Evolutionary conservation across 2,329 filamentous ascomycete species (phyloP), one percentile per base, ranked within the genome.

Genomic region (Sclerotinia minor): DNA sequence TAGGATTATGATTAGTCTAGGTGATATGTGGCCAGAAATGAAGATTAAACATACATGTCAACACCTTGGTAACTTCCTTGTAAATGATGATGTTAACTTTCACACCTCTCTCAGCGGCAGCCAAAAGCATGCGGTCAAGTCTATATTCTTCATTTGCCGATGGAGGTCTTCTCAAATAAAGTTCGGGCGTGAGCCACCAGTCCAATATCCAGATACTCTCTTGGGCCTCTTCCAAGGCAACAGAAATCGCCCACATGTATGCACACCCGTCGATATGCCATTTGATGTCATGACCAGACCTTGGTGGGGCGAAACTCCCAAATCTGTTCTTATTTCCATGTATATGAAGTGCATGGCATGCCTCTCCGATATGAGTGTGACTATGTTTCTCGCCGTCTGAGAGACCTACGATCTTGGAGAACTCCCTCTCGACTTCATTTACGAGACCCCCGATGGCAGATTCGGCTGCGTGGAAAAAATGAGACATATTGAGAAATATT

Each of bases 51-150:
- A 84, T 83, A 92, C 90, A 82, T 52, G 91, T 93, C 75, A 96
- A 80, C 50, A 92, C 91, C 75, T 92, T 89, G 4, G 90, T 87
- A 9, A 94, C 91, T 79, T 97, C 94, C 80, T 96, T 97, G 81
- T 97, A 97, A 15, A 97, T 92, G 65, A 97, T 93, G 64, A 96
- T 84, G 73, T 94, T 90, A 73, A 97, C 83, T 73, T 90, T 87
- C 57, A 97, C 93, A 53, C 93, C 94, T 54, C 93, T 87, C 79
- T 94, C 85, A 35, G 94, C 92, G 11, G 92, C 93, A 66, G 89
- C 89, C 74, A 90, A 85, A 59, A 97, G 85, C 88, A 96, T 89
- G 61, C 88, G 86, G 79, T 97, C 93, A 50, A 97, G 81, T 7
- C 93, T 88, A 77, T 96, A 97, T 73, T 90, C 83, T 77, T 96